Conservation (phyloP, 306 rosid genomes). For the Alnus glutinosa region DNA sequence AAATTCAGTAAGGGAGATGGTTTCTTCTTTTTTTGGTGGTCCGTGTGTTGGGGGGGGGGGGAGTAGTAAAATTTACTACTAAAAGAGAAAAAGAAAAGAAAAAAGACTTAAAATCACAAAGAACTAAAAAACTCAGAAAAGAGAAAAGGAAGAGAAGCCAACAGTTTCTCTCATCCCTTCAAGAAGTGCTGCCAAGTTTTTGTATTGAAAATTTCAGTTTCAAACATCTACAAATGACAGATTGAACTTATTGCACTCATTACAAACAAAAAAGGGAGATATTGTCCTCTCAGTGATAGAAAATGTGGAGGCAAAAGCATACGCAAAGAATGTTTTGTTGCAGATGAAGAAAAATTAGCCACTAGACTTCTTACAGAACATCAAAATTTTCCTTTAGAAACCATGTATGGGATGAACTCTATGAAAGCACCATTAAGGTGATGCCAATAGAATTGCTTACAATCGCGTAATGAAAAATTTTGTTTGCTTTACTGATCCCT, state of each 20-base stretch:
- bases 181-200: background rate
- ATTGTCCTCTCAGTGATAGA: background rate
- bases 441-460: conserved; percentile 48
- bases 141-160: background rate
- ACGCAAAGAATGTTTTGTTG: background rate
- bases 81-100: no score
- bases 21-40: no score
- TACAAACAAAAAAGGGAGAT: background rate
- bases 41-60: no score
- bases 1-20: no score
- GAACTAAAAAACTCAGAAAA: no score
- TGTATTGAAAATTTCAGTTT: background rate
- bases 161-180: background rate
- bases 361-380: background rate
- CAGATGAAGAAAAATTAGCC: background rate
- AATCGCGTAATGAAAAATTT: conserved; percentile 66
- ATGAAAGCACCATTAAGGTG: background rate
- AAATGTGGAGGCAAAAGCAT: background rate
- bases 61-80: no score
- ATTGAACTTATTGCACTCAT: background rate
- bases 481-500: conserved; percentile 75
- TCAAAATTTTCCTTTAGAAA: background rate
- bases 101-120: no score
- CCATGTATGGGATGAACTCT: conserved; percentile 1
- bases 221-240: background rate